Base-by-base conservation (phyloP, 2,329 filamentous ascomycete genomes). In the Xylaria sp. region DNA sequence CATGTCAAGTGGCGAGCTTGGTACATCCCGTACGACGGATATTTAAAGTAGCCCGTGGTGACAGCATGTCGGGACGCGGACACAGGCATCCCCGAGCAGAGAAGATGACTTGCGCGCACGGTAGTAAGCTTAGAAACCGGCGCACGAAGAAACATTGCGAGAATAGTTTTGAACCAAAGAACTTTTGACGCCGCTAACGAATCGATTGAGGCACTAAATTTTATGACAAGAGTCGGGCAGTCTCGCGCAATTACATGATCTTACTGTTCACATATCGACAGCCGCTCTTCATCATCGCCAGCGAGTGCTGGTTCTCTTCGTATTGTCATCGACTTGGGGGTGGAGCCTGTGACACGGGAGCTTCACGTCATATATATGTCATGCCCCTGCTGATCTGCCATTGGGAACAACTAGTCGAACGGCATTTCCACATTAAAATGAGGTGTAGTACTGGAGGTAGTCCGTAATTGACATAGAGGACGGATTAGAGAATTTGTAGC, bases 291-390 rank as follows among this genome's bases (percentile, higher is more conserved):
- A 13, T 5, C 35, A 38, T 38, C 35, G 9, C 7, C 7, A n/a
- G 35, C 17, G 35, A 17, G n/a, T n/a, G 35, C 13, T n/a, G 35
- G 35, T 38, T 46, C 41, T n/a, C n/a, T n/a, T n/a, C 15, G 17
- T 46, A 33, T 11, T n/a, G 27, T 47, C 27, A 33, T 31, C 7
- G 6, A n/a, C 11, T 8, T n/a, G 9, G 19, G n/a, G 29, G 19
- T 25, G 19, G 52, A 38, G 29, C 52, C 35, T 4, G 31, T 3
- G 13, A 10, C 13, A 37, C 11, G 19, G 17, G 19, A 6, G 21
- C 15, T 17, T 3, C 4, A 46, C 41, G 52, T 54, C 41, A 46
- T 33, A 4, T 46, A 21, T 55, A 55, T 55, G 53, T 47, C 41
- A 55, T 55, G 21, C 3, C 29, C 40, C 17, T 23, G 13, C 25